Evolutionary conservation across 1,139 yeast species (phyloP), one percentile per base, ranked within the genome.

Genomic region (Geotrichum siamense): DNA sequence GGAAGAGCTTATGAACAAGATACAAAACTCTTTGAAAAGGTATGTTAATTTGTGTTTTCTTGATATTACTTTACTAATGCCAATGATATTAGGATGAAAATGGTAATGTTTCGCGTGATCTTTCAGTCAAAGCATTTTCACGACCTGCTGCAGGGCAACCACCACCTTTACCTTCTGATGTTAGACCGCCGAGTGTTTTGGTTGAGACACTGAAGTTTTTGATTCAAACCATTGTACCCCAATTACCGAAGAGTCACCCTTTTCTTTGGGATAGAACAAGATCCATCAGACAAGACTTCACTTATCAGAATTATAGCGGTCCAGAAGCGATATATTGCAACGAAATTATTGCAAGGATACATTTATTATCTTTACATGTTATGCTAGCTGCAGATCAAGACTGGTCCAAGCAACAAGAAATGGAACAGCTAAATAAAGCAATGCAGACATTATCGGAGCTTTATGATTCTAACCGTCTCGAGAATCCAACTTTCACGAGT

Each of bases 201-300:
- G 72, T 72, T 9, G 58, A 68, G 30, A 80, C 96, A 0, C 66
- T 91, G 48, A 71, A 82, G 49, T 84, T 83, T 58, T 70, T 91
- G 39, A 75, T 85, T 4, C 78, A 78, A 16, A 71, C 76, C 37
- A 65, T 82, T 1, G 62, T 89, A 5, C 75, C 75, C 0, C 69
- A 76, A 39, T 66, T 91, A 34, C 97, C 97, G 0, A 85, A 80
- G 10, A 74, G 91, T 1, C 97, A 93, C 56, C 77, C 95, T 0
- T 91, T 93, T 56, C 65, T 93, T n/a, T 91, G 99, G 97, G 98
- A 93, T 62, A 75, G 99, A 63, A 93, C 97, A n/a, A 75, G 99
- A 53, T 86, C 97, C 0, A 89, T 93, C 33, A 74, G 99, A 57
- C 97, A 93, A 62, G 99, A 93, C 61, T 93, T 93, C 61, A 89